Conservation (phyloP, 306 rosid genomes). For the Begonia masoniana region DNA sequence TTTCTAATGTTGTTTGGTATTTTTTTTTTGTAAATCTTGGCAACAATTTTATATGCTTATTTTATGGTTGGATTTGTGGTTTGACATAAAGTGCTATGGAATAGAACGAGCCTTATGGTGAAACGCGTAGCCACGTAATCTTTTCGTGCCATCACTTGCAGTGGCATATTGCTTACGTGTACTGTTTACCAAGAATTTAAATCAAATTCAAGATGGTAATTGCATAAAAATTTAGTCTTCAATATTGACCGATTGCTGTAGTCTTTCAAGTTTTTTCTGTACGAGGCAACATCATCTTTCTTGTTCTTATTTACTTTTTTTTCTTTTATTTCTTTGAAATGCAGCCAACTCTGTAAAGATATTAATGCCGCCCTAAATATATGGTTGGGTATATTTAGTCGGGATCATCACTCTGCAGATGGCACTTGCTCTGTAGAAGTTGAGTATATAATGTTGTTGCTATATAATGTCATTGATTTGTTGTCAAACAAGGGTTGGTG, state of each 20-base stretch:
- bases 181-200: slow-evolving; percentile 68
- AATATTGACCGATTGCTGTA: slow-evolving; percentile 13
- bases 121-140: slow-evolving; percentile 15
- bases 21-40: too few species aligned
- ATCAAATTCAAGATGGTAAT: slow-evolving; percentile 61
- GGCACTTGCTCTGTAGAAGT: slow-evolving; percentile 24
- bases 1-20: too few species aligned
- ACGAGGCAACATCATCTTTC: background rate
- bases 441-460: slow-evolving; percentile 39
- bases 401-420: slow-evolving; percentile 28
- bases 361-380: slow-evolving; percentile 50
- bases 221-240: slow-evolving; percentile 17
- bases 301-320: slow-evolving; percentile 3
- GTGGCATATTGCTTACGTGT: slow-evolving; percentile 69
- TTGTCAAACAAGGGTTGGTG: slow-evolving; percentile 63
- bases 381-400: slow-evolving; percentile 38
- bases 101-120: slow-evolving; percentile 41
- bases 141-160: slow-evolving; percentile 46
- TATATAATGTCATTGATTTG: slow-evolving; percentile 58
- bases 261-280: slow-evolving; percentile 3
- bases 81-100: slow-evolving; percentile 22
- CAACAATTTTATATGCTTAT: background rate
- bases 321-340: slow-evolving; percentile 14
- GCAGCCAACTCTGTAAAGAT: slow-evolving; percentile 67
- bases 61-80: slow-evolving; percentile 17